These are phyloP conservation scores for Whalleya microplaca DNA, from an alignment of 2,329 filamentous ascomycete species.

Conservation along the genomic window DNA sequence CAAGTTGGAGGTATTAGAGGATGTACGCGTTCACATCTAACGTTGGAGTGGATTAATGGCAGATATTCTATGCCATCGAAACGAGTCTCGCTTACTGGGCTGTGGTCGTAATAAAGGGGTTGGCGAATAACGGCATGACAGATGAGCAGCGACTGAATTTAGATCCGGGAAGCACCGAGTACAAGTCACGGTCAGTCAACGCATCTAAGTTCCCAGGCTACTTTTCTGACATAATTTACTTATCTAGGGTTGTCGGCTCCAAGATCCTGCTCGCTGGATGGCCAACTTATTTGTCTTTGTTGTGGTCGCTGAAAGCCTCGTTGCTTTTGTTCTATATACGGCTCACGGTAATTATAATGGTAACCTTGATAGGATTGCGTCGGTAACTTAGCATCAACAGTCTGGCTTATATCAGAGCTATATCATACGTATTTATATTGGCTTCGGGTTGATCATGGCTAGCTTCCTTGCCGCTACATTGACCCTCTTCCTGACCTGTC, in stretches of 20 bases:
- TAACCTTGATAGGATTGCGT: too few species aligned
- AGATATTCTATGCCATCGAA: conserved; percentile 55
- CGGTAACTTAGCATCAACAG: conserved; percentile 28
- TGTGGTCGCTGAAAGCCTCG: conserved; percentile 57
- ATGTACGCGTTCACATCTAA: background rate
- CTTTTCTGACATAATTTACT: background rate
- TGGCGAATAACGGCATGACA: conserved; percentile 60
- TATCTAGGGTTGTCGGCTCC: conserved; percentile 49
- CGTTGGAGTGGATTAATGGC: conserved; percentile 1
- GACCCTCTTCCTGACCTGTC: conserved; percentile 51
- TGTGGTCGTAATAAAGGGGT: conserved; percentile 49
- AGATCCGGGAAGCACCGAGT: conserved; percentile 47
- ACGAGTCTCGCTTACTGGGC: conserved; percentile 51
- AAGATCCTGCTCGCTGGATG: conserved; percentile 58
- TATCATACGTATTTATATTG: conserved; percentile 47
- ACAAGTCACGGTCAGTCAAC: conserved; percentile 36
- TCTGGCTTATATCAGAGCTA: conserved; percentile 43
- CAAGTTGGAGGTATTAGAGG: too few species aligned
- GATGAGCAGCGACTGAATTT: conserved; percentile 48
- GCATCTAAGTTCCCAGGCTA: too few species aligned
- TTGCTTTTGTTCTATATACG: conserved; percentile 58
- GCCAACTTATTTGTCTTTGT: conserved; percentile 54
- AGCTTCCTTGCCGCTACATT: conserved; percentile 51
- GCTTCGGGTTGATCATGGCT: conserved; percentile 46
- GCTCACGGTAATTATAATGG: conserved; percentile 45